Percentiles rank a stretch among this genome's conserved stretches.
phyloP scores from a whole-genome alignment of 2,329 filamentous ascomycete genomes.

The Pseudonectria buxi region DNA sequence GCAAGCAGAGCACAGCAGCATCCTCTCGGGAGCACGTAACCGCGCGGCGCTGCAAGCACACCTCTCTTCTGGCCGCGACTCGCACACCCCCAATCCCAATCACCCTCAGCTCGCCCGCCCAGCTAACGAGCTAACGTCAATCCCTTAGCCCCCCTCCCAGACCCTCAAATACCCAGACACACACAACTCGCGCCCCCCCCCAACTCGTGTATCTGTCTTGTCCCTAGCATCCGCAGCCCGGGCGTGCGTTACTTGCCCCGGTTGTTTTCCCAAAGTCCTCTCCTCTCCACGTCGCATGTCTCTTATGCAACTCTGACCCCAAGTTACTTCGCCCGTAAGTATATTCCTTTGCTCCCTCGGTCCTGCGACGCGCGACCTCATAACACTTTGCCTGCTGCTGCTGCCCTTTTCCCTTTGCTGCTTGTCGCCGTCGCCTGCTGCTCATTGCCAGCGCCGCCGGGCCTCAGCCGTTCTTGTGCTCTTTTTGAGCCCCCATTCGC shows the following conservation, averaged over 20 bases:
- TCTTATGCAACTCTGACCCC: slow-evolving; percentile 20
- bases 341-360: no score
- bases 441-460: no score
- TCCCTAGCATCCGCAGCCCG: slow-evolving; percentile 16
- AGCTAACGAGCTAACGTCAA: slow-evolving; percentile 12
- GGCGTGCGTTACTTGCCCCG: slow-evolving; percentile 17
- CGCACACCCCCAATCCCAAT: slow-evolving; percentile 1
- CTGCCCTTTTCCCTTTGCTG: slow-evolving; percentile 8
- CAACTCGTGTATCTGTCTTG: slow-evolving; percentile 19
- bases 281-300: slow-evolving; percentile 17
- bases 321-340: slow-evolving; percentile 31
- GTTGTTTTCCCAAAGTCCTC: slow-evolving; percentile 16
- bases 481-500: slow-evolving; percentile 2
- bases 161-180: slow-evolving; percentile 19
- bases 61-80: no score
- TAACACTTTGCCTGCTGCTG: slow-evolving; percentile 12
- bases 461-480: slow-evolving; percentile 6
- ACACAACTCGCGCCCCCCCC: slow-evolving; percentile 11
- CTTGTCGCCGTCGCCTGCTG: no score
- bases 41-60: no score
- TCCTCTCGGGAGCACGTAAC: no score
- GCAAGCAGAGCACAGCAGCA: no score
- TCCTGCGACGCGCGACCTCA: no score
- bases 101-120: slow-evolving; percentile 7
- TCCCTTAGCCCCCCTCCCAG: slow-evolving; percentile 10